A percentile compares a stretch with the other conserved stretches of the same genome.
phyloP scores from a whole-genome alignment of 768 basidiomycete species.

The Chlorophyllum brunneum region DNA sequence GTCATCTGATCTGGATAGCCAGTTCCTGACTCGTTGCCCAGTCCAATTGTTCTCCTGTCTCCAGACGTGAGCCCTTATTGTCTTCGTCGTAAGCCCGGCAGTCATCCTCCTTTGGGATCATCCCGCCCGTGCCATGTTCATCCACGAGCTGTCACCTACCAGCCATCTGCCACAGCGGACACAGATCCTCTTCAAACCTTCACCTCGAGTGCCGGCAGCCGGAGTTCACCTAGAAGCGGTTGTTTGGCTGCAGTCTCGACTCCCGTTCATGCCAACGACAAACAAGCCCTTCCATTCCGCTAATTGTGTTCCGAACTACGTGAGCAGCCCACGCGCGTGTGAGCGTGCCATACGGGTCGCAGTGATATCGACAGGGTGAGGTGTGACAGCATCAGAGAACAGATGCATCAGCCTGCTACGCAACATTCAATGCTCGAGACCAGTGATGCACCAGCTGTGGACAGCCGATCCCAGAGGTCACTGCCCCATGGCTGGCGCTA shows the following conservation, averaged over 20 bases:
- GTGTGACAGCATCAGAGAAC: background rate
- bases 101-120: constrained; percentile 9
- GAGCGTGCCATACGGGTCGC: background rate
- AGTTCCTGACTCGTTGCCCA: constrained; percentile 11
- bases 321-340: background rate
- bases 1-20: constrained; percentile 11
- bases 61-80: constrained; percentile 14
- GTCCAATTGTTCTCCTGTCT: constrained; percentile 16
- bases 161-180: background rate
- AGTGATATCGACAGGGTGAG: background rate
- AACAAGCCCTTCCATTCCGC: constrained; percentile 6
- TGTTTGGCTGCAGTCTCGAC: background rate
- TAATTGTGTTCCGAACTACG: no score
- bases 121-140: background rate
- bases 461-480: no score
- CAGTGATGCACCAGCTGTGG: constrained; percentile 4
- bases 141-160: constrained; percentile 1
- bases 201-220: background rate
- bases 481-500: no score
- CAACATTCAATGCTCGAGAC: constrained; percentile 8
- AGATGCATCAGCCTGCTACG: constrained; percentile 5
- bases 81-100: constrained; percentile 11
- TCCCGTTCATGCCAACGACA: background rate
- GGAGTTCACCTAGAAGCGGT: constrained; percentile 1
- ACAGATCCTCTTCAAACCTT: background rate